Conservation (phyloP, 331 rosid genomes). For the Stylosanthes scabra region DNA sequence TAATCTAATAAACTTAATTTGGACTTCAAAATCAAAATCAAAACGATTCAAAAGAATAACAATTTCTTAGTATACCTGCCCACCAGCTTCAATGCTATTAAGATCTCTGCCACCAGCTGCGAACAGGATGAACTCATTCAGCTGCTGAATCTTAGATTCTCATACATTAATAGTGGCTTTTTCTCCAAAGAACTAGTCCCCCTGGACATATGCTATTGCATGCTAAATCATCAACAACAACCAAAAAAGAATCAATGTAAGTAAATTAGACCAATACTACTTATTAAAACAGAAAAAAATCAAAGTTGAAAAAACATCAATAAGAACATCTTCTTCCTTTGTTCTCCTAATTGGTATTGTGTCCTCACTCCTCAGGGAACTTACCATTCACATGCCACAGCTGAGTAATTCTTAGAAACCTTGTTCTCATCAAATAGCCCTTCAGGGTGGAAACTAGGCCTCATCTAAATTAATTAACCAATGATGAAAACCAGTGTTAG, state of each 20-base stretch:
- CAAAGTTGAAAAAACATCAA: not conserved
- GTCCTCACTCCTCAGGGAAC: conserved; percentile 85
- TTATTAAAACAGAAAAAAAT: not conserved
- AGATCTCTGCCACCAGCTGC: conserved; percentile 99
- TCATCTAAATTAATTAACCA: conserved; percentile 52
- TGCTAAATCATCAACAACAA: conserved; percentile 56
- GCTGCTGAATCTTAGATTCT: conserved; percentile 94
- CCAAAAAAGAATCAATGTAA: conserved; percentile 10
- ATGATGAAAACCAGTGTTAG: conserved; percentile 27
- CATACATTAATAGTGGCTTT: conserved; percentile 98
- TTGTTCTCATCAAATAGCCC: conserved; percentile 84
- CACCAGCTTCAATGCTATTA: conserved; percentile 99
- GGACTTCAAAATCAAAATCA: not conserved
- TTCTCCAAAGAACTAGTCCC: conserved; percentile 93
- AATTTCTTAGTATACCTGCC: conserved; percentile 75
- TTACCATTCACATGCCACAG: conserved; percentile 87
- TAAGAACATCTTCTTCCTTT: no score
- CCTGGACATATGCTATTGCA: conserved; percentile 96
- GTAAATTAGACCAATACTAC: not conserved
- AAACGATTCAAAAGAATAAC: not conserved
- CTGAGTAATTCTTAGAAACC: conserved; percentile 63
- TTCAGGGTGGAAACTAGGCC: conserved; percentile 92
- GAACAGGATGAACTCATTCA: conserved; percentile 98
- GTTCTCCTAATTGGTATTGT: conserved; percentile 93
- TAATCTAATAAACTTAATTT: not conserved